These are phyloP conservation scores for Debaryomyces maramus DNA, from an alignment of 805 yeast genomes.

Conservation along the genomic window DNA sequence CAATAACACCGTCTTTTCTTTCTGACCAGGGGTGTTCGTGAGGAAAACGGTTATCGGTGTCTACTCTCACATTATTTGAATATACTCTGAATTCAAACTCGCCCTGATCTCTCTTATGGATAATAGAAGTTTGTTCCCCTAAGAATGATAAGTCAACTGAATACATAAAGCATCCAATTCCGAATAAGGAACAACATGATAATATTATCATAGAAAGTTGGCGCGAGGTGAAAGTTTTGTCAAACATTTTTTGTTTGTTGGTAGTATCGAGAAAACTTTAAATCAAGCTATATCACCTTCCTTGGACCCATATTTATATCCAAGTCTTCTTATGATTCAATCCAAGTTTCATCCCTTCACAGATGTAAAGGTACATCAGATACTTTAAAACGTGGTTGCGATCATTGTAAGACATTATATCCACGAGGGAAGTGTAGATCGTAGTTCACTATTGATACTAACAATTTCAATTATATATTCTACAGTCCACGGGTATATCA, in stretches of 20 bases:
- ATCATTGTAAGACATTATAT: not conserved
- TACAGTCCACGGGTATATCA: too few relatives aligned
- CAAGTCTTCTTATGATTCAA: too few relatives aligned
- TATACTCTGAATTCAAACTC: slow-evolving; percentile 31
- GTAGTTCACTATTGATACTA: too few relatives aligned
- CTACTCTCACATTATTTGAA: slow-evolving; percentile 37
- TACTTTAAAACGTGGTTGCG: not conserved
- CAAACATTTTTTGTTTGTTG: too few relatives aligned
- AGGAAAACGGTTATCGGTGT: slow-evolving; percentile 16
- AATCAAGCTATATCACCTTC: too few relatives aligned
- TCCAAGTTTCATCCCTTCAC: too few relatives aligned
- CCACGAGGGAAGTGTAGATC: not conserved
- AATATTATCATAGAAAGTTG: not conserved
- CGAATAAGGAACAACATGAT: not conserved
- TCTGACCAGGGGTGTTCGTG: slow-evolving; percentile 15
- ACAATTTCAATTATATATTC: too few relatives aligned
- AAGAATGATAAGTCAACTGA: not conserved
- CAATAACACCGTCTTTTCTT: slow-evolving; percentile 14
- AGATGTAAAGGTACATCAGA: too few relatives aligned
- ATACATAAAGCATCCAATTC: not conserved
- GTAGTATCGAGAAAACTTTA: too few relatives aligned
- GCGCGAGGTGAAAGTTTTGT: not conserved
- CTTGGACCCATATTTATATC: too few relatives aligned
- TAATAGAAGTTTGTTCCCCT: not conserved
- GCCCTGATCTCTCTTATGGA: not conserved